These are phyloP conservation scores for Acacia pycnantha DNA, from an alignment of 331 rosid genomes.

Conservation along the genomic window DNA sequence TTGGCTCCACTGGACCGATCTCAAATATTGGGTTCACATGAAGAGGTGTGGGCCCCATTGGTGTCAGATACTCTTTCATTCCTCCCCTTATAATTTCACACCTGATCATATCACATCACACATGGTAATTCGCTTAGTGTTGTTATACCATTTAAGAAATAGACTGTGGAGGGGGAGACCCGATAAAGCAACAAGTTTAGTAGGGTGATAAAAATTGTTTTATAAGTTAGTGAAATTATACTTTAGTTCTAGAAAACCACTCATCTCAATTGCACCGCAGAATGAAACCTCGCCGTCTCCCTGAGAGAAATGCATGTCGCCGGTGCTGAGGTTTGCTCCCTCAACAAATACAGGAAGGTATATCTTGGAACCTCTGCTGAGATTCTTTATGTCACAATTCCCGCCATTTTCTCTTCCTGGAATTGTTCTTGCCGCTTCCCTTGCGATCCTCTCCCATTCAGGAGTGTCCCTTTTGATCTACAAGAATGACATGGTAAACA, in stretches of 20 bases:
- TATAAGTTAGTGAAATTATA: conserved; percentile 5
- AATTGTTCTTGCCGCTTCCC: conserved; percentile 91
- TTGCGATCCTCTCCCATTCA: conserved; percentile 82
- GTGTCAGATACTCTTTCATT: conserved; percentile 77
- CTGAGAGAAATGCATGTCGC: conserved; percentile 95
- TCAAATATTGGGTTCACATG: conserved; percentile 68
- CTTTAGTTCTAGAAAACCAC: conserved; percentile 95
- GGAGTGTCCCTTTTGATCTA: conserved; percentile 61
- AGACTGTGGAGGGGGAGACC: too few species aligned
- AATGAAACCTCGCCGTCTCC: conserved; percentile 90
- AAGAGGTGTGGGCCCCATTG: conserved; percentile 71
- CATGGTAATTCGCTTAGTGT: too few species aligned
- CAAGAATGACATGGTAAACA: background rate
- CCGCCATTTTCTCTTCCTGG: conserved; percentile 99
- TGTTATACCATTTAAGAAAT: background rate
- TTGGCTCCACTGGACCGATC: conserved; percentile 70
- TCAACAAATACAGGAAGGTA: conserved; percentile 93
- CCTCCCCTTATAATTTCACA: conserved; percentile 65
- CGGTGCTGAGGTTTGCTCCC: conserved; percentile 92
- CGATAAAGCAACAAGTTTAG: too few species aligned
- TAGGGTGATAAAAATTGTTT: background rate
- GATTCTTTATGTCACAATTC: conserved; percentile 91
- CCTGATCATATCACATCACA: conserved; percentile 26
- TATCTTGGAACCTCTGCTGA: conserved; percentile 80
- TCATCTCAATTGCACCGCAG: conserved; percentile 98